Evolutionary conservation across 2,329 filamentous ascomycete genomes (phyloP), one percentile per base, ranked within the genome.

Genomic region (Magnaporthiopsis incrustans): DNA sequence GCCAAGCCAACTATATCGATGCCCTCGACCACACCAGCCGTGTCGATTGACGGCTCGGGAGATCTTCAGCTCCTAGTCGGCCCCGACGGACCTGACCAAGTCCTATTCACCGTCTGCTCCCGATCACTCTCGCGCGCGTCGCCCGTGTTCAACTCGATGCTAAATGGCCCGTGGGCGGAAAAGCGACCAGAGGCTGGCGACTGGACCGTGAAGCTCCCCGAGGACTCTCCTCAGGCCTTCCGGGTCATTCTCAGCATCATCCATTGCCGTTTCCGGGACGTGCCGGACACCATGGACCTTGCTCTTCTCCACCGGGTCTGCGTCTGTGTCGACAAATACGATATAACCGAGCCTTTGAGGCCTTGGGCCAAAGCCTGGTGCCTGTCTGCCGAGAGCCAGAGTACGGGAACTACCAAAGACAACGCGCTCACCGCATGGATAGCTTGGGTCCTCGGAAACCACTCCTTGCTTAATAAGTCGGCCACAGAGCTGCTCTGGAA

Each of bases 1-100:
- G 77, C 77, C n/a, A 84, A 84, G 71, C 78, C 81, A 22, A 66
- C 76, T 63, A 79, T 83, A 32, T 67, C 73, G n/a, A 69, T 83
- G 44, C 75, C 77, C 63, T 85, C 82, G 25, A 85, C 82, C 2
- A 85, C 83, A 50, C 82, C 83, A 22, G 82, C 82, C 27, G 83
- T n/a, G n/a, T n/a, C n/a, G n/a, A n/a, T 33, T 33, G 32, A 33
- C 32, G 32, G 10, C 32, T 10, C 4, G 25, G 57, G 57, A 5
- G 25, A 58, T 58, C 10, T 58, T 6, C 57, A 30, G 25, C 57
- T 58, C 22, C 25, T 26, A 10, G 25, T 58, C 10, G 57, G 57
- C 57, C 2, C 6, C 22, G 57, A 22, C 44, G 38, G 38, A 12
- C 22, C 44, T 1, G 44, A 50, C 7, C 18, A 50, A 10, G 2